Evolutionary conservation across 2,329 filamentous ascomycete species (phyloP), one percentile per base, ranked within the genome.

Genomic region (Penicillium aurantiogriseum): DNA sequence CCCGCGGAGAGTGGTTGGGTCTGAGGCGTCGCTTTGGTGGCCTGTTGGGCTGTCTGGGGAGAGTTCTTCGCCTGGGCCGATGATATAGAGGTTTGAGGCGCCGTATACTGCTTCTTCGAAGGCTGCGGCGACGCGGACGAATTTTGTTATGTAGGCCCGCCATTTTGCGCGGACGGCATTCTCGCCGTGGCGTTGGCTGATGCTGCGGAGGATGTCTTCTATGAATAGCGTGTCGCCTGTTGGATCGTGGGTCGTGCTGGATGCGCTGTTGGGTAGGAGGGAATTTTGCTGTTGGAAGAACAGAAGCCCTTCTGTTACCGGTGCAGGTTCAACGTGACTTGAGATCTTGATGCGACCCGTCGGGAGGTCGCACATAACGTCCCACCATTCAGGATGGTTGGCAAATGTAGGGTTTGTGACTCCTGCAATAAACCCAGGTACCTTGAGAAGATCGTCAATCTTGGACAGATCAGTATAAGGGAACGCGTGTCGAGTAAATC

Each of bases 391-490:
- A 0, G 90, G 90, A 69, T 97, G 93, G 69, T 92, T 86, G 60
- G 93, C 92, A 72, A 99, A 99, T 0, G 92, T 93, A 6, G 94
- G 94, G 71, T 99, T 99, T 1, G 93, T 99, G 40, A 99, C 94
- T 56, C 94, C 94, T 3, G 94, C 94, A 67, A 99, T 96, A 75
- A 99, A 99, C 2, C 94, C 94, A 7, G 94, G 93, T 0, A 99
- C 94, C 68, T 95, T 93, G 47, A 99, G 83, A 11, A 99, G 83
- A 71, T 97, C 94, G 65, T 99, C 94, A 58, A 99, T 92, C 77
- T 99, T 99, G 63, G 92, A 97, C 43, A 99, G 82, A 77, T 99
- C 94, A 1, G 94, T 99, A 71, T 99, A 99, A 2, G 94, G 94
- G 71, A 99, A 99, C 0, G 94, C 94, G 76, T 97, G 91, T 19